Percentiles rank a stretch among this genome's conserved stretches.
These are phyloP conservation scores for Ligustrum vulgare DNA, from an alignment of 257 asterid species.

Conservation along the genomic window DNA sequence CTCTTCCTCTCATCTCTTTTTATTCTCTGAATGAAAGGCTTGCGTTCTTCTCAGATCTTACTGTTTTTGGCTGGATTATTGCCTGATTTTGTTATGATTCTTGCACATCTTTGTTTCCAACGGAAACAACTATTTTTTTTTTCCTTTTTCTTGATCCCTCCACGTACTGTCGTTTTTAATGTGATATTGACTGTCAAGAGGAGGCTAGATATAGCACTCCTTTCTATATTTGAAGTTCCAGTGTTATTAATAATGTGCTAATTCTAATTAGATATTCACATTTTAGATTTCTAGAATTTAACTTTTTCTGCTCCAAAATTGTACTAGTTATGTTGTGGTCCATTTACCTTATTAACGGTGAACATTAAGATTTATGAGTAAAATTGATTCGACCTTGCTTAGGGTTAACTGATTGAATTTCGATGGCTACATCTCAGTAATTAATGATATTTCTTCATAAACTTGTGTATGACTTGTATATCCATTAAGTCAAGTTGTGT, in stretches of 20 bases:
- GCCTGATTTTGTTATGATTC: slow-evolving; percentile 27
- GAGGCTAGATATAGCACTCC: neutral
- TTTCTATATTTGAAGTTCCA: neutral
- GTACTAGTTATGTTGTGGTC: neutral
- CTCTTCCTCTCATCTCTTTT: neutral
- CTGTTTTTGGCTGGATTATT: slow-evolving; percentile 35
- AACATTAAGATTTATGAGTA: neutral
- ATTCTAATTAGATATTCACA: neutral
- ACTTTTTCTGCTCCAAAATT: neutral
- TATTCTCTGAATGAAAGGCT: neutral
- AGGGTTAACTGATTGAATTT: neutral
- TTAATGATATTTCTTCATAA: too few relatives aligned
- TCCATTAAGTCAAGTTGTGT: neutral
- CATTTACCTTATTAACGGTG: neutral
- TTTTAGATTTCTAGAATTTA: neutral
- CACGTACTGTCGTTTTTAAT: slow-evolving; percentile 16
- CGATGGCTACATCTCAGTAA: too few relatives aligned
- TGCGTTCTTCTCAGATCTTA: slow-evolving; percentile 38
- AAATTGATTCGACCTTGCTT: neutral
- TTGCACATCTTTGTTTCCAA: slow-evolving; percentile 63
- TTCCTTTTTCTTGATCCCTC: slow-evolving; percentile 23
- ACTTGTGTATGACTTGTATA: neutral
- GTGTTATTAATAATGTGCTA: neutral
- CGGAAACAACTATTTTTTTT: slow-evolving; percentile 23
- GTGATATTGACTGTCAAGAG: neutral